Base-by-base conservation (phyloP, 1,284 basidiomycete genomes). In the Rhodofomes roseus region DNA sequence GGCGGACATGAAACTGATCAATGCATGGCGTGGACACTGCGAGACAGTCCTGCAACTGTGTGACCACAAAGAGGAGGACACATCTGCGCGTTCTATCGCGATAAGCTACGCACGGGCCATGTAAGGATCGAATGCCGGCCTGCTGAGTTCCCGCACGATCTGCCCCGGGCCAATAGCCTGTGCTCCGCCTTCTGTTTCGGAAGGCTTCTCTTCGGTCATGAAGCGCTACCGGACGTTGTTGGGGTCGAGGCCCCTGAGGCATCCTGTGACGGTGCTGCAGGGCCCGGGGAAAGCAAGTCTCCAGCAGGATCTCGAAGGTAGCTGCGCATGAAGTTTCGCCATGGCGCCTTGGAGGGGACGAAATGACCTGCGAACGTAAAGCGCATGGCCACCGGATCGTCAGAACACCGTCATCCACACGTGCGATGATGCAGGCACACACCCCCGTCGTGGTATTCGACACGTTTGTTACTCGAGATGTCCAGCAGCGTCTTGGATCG, bases 391-490 rank as follows among this genome's bases (percentile, higher is more conserved):
- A 27, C 46, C 46, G 46, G 31, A 52, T 34, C 50, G 31, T 52
- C 50, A 37, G 31, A 52, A 22, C 20, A 36, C 20, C 18, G 50
- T 36, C 50, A 52, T 52, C 31, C 6, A 14, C 50, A 52, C 53
- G 57, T 39, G 51, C 8, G 3, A 51, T 56, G 34, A 46, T 37
- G 54, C 59, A 50, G 7, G 23, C 18, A 71, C 82, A 20, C 57
- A 91, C 91, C 92, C 58, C 91, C 91, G 39, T 85, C 82, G 61
- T 93, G 91, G 66, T 81, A 81, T 68, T 90, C 90, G 4, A 93
- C 78, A 12, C 90, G 80, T 52, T 76, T 77, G 44, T 84, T 81
- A 0, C 69, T 69, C 34, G 90, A 89, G 5, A 83, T 76, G 1
- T 82, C 79, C 8, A 91, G 72, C 18, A 96, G 74, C 9, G 76